These are phyloP conservation scores for Neodidymelliopsis sp. DNA, from an alignment of 2,329 filamentous ascomycete genomes.

Conservation along the genomic window DNA sequence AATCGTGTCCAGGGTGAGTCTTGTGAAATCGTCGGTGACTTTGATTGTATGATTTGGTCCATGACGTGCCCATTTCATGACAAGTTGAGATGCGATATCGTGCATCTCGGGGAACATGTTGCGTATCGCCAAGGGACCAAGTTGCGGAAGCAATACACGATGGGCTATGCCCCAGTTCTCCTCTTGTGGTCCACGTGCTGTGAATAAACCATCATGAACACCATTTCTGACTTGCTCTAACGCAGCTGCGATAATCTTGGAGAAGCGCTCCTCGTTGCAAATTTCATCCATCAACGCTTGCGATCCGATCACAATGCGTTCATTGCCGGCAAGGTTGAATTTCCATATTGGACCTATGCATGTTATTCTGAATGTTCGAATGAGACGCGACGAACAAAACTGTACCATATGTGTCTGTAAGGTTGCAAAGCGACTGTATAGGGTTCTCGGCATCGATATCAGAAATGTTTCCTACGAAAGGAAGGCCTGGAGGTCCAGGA, in stretches of 20 bases:
- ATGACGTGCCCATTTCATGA: slow-evolving; percentile 72
- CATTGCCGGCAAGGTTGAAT: slow-evolving; percentile 35
- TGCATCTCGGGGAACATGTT: slow-evolving; percentile 67
- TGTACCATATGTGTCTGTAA: slow-evolving; percentile 72
- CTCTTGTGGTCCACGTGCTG: slow-evolving; percentile 49
- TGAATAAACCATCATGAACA: slow-evolving; percentile 52
- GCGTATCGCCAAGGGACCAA: slow-evolving; percentile 72
- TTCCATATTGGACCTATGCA: slow-evolving; percentile 44
- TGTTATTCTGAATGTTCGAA: slow-evolving; percentile 5
- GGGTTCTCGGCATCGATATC: slow-evolving; percentile 69
- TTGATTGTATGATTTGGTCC: slow-evolving; percentile 42
- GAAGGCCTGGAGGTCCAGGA: slow-evolving; percentile 69
- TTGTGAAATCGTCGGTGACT: slow-evolving; percentile 50
- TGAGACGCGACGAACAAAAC: background rate
- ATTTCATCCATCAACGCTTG: slow-evolving; percentile 51
- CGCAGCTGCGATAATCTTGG: slow-evolving; percentile 39
- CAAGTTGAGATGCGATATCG: slow-evolving; percentile 70
- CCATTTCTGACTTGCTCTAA: slow-evolving; percentile 47
- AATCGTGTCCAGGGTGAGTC: slow-evolving; percentile 49
- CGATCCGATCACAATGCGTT: slow-evolving; percentile 41
- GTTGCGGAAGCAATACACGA: slow-evolving; percentile 70
- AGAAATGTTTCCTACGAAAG: slow-evolving; percentile 69
- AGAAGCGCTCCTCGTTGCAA: slow-evolving; percentile 49
- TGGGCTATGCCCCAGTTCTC: slow-evolving; percentile 65
- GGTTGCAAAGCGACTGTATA: slow-evolving; percentile 60